A percentile compares a stretch with the other conserved stretches of the same genome.
Conservation (phyloP, 495 filamentous ascomycete species). For the Trichocladium antarcticum region DNA sequence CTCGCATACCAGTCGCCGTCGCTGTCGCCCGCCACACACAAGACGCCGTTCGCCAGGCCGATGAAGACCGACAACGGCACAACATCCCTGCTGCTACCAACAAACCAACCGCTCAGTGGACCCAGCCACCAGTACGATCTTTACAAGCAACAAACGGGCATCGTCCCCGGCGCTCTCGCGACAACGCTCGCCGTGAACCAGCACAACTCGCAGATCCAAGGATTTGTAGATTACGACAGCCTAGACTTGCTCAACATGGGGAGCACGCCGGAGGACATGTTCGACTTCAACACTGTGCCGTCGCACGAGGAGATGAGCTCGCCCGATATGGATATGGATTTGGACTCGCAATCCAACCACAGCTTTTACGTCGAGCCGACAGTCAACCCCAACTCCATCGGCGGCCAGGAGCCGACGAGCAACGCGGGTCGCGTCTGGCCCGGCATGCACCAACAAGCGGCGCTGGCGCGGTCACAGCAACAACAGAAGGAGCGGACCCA, state of each 20-base stretch:
- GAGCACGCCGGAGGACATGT: slow-evolving; percentile 37
- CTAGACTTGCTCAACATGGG: slow-evolving; percentile 45
- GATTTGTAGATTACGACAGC: slow-evolving; percentile 35
- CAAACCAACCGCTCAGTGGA: slow-evolving; percentile 51
- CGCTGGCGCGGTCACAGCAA: slow-evolving; percentile 61
- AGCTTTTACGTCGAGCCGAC: slow-evolving; percentile 47
- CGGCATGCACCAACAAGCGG: slow-evolving; percentile 85
- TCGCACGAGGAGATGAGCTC: background rate
- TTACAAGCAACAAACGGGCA: slow-evolving; percentile 83
- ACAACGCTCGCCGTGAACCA: slow-evolving; percentile 58
- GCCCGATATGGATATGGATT: slow-evolving; percentile 31
- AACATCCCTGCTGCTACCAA: slow-evolving; percentile 20
- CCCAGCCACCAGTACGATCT: slow-evolving; percentile 89
- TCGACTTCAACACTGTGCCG: slow-evolving; percentile 50
- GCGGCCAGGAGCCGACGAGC: slow-evolving; percentile 44
- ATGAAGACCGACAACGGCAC: slow-evolving; percentile 30
- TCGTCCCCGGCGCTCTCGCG: slow-evolving; percentile 66
- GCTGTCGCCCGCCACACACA: slow-evolving; percentile 32
- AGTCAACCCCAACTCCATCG: slow-evolving; percentile 61
- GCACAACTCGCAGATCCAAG: slow-evolving; percentile 42
- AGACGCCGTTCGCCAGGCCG: slow-evolving; percentile 30
- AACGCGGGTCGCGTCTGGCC: slow-evolving; percentile 66
- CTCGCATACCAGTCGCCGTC: slow-evolving; percentile 37
- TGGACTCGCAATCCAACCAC: slow-evolving; percentile 46
- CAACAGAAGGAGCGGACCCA: slow-evolving; percentile 28